Evolutionary conservation across 768 basidiomycete species (phyloP), one percentile per base, ranked within the genome.

Genomic region (Auricularia sp.): DNA sequence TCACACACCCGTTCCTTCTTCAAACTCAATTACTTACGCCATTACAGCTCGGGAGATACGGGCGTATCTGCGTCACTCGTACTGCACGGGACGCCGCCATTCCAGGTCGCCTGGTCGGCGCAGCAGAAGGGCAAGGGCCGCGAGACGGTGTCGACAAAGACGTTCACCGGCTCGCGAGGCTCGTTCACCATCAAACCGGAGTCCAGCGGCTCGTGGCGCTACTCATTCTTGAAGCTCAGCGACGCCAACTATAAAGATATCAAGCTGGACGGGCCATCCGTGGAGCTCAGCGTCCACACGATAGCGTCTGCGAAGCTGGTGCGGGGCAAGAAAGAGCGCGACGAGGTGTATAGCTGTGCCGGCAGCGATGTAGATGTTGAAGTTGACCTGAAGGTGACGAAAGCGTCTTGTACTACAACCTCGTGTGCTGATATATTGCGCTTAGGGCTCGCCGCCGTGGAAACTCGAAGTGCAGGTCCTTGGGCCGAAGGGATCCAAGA

Each of bases 201-300:
- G 47, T 83, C 85, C 61, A 94, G 91, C 66, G 95, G 95, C 7
- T 87, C 89, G 68, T 98, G 97, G 73, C 83, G 83, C 8, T 98
- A 95, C 76, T 84, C 80, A 0, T 93, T 95, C 76, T 76, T 81
- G 7, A 80, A 86, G 36, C 75, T 98, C 66, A 90, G 88, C 71
- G 95, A 98, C 72, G 79, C 82, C 10, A 85, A 94, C 72, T 98
- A 98, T 75, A 82, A 84, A 69, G 85, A 84, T 68, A 80, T 93
- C 34, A 83, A 85, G 23, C 77, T 97, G 21, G 79, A 85, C 43
- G 88, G 88, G 29, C 85, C 89, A 51, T 85, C 84, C 65, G 91
- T 95, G 68, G 86, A 91, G 64, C 91, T 96, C 74, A 80, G 90
- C 43, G 90, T 98, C 42, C 94, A 97, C 73, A 93, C 95, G 1